Evolutionary conservation across 2,329 filamentous ascomycete genomes (phyloP), one percentile per base, ranked within the genome.

Genomic region (Macrophomina pseudophaseolina): DNA sequence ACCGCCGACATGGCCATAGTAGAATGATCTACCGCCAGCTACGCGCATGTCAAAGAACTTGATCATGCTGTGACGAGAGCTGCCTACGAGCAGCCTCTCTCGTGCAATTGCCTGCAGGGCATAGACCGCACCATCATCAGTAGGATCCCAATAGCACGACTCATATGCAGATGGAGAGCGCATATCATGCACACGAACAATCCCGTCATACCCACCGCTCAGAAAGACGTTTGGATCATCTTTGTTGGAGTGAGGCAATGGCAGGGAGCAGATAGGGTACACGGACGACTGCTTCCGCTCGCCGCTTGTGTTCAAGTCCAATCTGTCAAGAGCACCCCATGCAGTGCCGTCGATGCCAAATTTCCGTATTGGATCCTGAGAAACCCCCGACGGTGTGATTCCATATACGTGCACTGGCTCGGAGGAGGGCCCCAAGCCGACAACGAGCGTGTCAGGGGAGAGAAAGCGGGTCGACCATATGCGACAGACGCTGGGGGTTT

Each of bases 1-100:
- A 6, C 49, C 40, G 9, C 56, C 44, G 28, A 56, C 63, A n/a
- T 78, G 70, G 23, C 77, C 70, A 56, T 71, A 69, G 28, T 75
- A 74, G 67, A 83, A 83, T 1, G 75, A 69, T 49, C 78, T 75
- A 2, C 78, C 79, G 35, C 80, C 80, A 0, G 79, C 71, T 71
- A 87, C 79, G 30, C 88, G 85, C 51, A 90, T 73, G 70, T 90
- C 87, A 69, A 88, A 90, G 4, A 89, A 78, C 70, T 89, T 89
- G 52, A 90, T 76, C 60, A 88, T 79, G 52, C 82, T 84, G 73
- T 89, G 85, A 58, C 84, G 81, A 3, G 84, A 83, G 1, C 83
- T 82, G 30, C 88, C 88, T 11, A 83, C 85, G 8, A 89, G 72
- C 65, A 90, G 83, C 2, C 82, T 80, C 70, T 89, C 84, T 23